Evolutionary conservation across 768 basidiomycete species (phyloP).

Genomic region (Paxillus involutus): DNA sequence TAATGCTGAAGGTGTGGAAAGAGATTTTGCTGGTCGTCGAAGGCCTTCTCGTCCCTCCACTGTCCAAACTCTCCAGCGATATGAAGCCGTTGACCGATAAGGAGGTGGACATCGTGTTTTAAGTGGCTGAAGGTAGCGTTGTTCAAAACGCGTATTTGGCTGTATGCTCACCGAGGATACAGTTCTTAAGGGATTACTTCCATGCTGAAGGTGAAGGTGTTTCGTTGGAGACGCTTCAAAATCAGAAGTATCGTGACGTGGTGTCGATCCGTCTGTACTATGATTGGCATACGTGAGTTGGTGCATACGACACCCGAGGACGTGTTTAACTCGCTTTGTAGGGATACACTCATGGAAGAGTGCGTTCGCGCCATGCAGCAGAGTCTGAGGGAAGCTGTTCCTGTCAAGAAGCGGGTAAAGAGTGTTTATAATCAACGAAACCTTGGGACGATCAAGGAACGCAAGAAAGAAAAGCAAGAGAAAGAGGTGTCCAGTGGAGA

Average conservation of each 20-base stretch:
- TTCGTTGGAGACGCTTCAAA: slow-evolving; percentile 82
- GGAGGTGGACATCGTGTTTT: slow-evolving; percentile 98
- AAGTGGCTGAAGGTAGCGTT: slow-evolving; percentile 86
- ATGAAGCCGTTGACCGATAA: slow-evolving; percentile 93
- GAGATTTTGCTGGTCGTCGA: too few species aligned
- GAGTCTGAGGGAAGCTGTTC: slow-evolving; percentile 68
- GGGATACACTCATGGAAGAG: slow-evolving; percentile 88
- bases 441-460: slow-evolving; percentile 91
- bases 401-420: slow-evolving; percentile 87
- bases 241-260: slow-evolving; percentile 92
- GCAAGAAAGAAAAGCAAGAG: slow-evolving; percentile 86
- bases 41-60: slow-evolving; percentile 89
- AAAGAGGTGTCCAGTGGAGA: slow-evolving; percentile 78
- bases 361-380: slow-evolving; percentile 96
- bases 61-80: slow-evolving; percentile 82
- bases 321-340: slow-evolving; percentile 27
- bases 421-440: slow-evolving; percentile 92
- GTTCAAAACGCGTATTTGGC: background rate
- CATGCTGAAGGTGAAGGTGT: slow-evolving; percentile 92
- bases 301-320: slow-evolving; percentile 1
- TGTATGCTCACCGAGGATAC: slow-evolving; percentile 1
- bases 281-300: slow-evolving; percentile 86
- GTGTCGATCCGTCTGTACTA: slow-evolving; percentile 92
- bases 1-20: too few species aligned
- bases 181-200: slow-evolving; percentile 96